Percentiles rank a stretch among this genome's conserved stretches.
Conservation (phyloP, 1,284 basidiomycete genomes). For the Xanthoconium separans region DNA sequence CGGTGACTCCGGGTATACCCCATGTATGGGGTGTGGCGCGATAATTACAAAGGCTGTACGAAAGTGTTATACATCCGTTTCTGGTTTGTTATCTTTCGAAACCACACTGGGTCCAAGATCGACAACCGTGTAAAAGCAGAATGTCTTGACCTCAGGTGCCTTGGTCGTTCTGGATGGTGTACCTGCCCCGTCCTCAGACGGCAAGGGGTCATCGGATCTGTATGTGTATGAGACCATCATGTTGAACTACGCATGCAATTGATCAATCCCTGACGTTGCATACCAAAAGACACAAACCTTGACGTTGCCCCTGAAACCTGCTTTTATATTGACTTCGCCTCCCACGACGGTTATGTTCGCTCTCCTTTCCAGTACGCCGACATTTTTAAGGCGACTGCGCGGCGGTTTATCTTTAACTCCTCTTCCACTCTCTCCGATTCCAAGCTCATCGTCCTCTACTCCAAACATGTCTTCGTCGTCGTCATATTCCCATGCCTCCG, state of each 20-base stretch:
- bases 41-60: background rate
- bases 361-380: slow-evolving; percentile 80
- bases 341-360: slow-evolving; percentile 86
- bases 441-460: slow-evolving; percentile 66
- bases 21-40: background rate
- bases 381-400: slow-evolving; percentile 57
- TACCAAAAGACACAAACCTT: slow-evolving; percentile 51
- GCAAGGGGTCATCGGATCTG: slow-evolving; percentile 77
- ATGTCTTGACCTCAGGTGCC: slow-evolving; percentile 74
- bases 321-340: slow-evolving; percentile 78
- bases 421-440: slow-evolving; percentile 34
- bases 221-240: slow-evolving; percentile 93
- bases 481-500: slow-evolving; percentile 95
- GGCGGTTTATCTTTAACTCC: slow-evolving; percentile 41
- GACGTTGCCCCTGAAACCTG: slow-evolving; percentile 69
- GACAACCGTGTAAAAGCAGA: slow-evolving; percentile 82
- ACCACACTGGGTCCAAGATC: slow-evolving; percentile 72
- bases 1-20: too few relatives aligned
- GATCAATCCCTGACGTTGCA: slow-evolving; percentile 4
- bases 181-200: slow-evolving; percentile 55
- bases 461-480: slow-evolving; percentile 85
- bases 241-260: slow-evolving; percentile 70
- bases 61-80: slow-evolving; percentile 25
- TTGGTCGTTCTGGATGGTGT: slow-evolving; percentile 47
- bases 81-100: slow-evolving; percentile 50